Conservation (phyloP, 2,329 filamentous ascomycete genomes). For the Cladosporium sp. region DNA sequence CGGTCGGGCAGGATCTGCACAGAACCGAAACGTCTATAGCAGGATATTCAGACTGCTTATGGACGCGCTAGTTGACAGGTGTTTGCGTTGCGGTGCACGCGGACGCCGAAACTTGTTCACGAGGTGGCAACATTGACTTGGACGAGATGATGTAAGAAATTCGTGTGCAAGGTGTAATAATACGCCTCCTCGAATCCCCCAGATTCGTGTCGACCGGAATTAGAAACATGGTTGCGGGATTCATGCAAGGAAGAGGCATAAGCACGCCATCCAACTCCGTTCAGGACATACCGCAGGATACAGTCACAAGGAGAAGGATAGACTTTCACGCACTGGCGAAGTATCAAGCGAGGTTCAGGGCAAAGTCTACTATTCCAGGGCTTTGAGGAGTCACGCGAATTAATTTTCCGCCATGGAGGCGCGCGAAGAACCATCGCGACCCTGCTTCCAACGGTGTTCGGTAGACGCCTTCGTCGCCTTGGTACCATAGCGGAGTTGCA, state of each 20-base stretch:
- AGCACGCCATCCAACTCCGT: constrained; percentile 1
- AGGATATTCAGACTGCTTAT: neutral
- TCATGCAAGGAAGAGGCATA: constrained; percentile 5
- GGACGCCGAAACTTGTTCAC: no score
- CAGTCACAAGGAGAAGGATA: neutral
- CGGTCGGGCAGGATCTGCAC: neutral
- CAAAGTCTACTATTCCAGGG: neutral
- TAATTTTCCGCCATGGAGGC: neutral
- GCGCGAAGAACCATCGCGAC: neutral
- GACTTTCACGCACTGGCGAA: neutral
- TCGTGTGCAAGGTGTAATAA: no score
- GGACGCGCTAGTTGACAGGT: neutral
- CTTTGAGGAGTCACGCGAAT: neutral
- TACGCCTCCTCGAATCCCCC: no score
- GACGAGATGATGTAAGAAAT: no score
- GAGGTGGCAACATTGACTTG: no score
- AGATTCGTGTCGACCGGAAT: neutral
- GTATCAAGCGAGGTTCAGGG: neutral
- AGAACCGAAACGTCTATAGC: constrained; percentile 4
- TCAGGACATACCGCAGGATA: neutral
- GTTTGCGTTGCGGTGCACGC: no score
- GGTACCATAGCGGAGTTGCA: neutral
- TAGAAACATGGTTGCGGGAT: neutral
- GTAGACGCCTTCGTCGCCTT: neutral
- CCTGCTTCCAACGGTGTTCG: neutral